Conservation (phyloP, 2,329 filamentous ascomycete genomes). For the Epichloe gansuensis region DNA sequence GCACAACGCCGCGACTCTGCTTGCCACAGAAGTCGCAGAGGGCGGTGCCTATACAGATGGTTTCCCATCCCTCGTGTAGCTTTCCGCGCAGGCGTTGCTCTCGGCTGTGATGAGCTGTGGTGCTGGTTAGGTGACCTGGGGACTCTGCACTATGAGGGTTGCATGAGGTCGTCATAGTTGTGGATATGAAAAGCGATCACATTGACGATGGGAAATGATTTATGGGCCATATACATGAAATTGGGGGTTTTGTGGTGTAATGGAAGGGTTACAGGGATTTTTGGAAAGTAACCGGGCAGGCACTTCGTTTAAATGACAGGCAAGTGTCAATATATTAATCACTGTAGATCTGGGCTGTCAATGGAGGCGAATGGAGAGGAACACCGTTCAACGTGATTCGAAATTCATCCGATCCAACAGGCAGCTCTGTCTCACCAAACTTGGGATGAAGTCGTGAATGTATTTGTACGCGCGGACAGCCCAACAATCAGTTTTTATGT, state of each 20-base stretch:
- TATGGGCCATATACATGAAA: too few relatives aligned
- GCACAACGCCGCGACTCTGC: conserved; percentile 13
- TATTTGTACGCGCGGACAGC: too few relatives aligned
- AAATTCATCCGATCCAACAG: not conserved
- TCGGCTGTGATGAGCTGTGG: not conserved
- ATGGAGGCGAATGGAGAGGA: not conserved
- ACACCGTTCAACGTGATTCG: not conserved
- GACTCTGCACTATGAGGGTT: not conserved
- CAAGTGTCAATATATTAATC: not conserved
- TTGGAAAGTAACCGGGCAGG: not conserved
- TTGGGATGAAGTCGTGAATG: not conserved
- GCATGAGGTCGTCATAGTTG: not conserved
- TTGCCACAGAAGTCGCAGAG: conserved; percentile 16
- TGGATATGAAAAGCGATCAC: too few relatives aligned
- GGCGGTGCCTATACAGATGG: conserved; percentile 12
- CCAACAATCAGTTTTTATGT: too few relatives aligned
- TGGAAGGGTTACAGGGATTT: too few relatives aligned
- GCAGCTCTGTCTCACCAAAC: not conserved
- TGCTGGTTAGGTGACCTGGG: not conserved
- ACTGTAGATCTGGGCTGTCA: not conserved
- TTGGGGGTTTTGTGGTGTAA: too few relatives aligned
- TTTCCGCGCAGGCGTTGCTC: conserved; percentile 4
- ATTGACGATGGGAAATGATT: too few relatives aligned
- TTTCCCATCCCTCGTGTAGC: conserved; percentile 12
- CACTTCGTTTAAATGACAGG: not conserved